Evolutionary conservation across 1,284 basidiomycete species (phyloP).

Genomic region (Naganishia liquefaciens): DNA sequence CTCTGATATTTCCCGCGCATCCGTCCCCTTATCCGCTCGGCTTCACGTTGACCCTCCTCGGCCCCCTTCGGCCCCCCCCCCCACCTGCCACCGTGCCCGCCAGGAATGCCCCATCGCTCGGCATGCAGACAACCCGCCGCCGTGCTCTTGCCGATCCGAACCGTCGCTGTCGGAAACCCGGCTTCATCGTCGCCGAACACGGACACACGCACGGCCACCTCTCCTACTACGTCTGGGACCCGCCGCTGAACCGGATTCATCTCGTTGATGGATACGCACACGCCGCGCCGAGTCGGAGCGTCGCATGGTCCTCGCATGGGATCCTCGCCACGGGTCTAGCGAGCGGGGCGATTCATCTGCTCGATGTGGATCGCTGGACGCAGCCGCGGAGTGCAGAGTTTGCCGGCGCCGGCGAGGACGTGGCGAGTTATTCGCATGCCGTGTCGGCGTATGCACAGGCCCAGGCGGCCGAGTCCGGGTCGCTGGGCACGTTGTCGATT

Average conservation of each 20-base stretch:
- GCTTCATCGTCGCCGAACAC: constrained; percentile 26
- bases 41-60: neutral
- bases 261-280: constrained; percentile 23
- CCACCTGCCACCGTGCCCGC: neutral
- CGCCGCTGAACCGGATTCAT: constrained; percentile 16
- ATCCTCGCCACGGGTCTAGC: constrained; percentile 2
- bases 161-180: constrained; percentile 10
- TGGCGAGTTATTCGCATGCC: constrained; percentile 11
- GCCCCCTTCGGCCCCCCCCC: neutral
- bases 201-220: constrained; percentile 25
- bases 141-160: constrained; percentile 17
- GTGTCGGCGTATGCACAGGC: neutral
- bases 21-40: too few species aligned
- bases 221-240: constrained; percentile 25
- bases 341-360: constrained; percentile 18
- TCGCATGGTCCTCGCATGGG: constrained; percentile 17
- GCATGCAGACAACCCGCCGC: constrained; percentile 28
- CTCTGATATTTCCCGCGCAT: neutral
- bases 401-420: neutral
- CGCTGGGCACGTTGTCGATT: constrained; percentile 38
- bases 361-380: constrained; percentile 26
- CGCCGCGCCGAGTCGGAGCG: constrained; percentile 10
- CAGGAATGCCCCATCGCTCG: too few species aligned
- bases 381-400: constrained; percentile 15
- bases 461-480: neutral